These are phyloP conservation scores for Melanogaster broomeanus DNA, from an alignment of 768 basidiomycete species.

Conservation along the genomic window DNA sequence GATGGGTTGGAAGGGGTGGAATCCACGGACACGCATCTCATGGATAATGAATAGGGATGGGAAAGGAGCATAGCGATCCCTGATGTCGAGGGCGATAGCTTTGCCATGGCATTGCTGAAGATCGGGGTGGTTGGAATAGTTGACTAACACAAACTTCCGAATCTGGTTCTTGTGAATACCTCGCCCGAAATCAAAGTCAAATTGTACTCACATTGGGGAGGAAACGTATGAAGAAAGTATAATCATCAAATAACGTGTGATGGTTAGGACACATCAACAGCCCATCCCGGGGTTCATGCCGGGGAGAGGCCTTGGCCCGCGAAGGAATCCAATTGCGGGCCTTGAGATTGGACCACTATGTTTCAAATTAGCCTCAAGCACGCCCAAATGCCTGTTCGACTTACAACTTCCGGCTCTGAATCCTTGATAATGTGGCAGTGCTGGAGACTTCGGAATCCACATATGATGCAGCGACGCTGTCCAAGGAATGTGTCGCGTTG, in stretches of 20 bases:
- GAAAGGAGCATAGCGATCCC: constrained; percentile 30
- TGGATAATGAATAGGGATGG: constrained; percentile 36
- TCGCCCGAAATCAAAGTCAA: neutral
- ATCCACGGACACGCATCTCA: constrained; percentile 38
- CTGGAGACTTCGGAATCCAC: constrained; percentile 9
- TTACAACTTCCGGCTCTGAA: constrained; percentile 6
- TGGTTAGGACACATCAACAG: constrained; percentile 4
- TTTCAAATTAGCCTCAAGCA: neutral
- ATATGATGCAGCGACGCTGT: constrained; percentile 12
- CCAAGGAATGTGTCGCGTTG: too few species aligned
- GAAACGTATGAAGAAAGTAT: constrained; percentile 14
- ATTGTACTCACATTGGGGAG: constrained; percentile 11
- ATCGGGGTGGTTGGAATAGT: constrained; percentile 20
- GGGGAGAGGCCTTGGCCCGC: constrained; percentile 1
- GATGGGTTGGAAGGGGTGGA: constrained; percentile 19
- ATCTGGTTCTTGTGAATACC: constrained; percentile 4
- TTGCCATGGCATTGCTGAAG: constrained; percentile 33
- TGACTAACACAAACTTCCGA: constrained; percentile 31
- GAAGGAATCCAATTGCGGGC: neutral
- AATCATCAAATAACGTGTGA: constrained; percentile 8
- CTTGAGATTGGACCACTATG: neutral
- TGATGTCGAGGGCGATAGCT: constrained; percentile 34
- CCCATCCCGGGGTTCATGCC: constrained; percentile 15
- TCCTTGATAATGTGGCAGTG: constrained; percentile 5
- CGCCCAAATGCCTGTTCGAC: constrained; percentile 9